A percentile compares a stretch with the other conserved stretches of the same genome.
Conservation (phyloP, 805 yeast species). For the Saccharomycopsis schoenii region DNA sequence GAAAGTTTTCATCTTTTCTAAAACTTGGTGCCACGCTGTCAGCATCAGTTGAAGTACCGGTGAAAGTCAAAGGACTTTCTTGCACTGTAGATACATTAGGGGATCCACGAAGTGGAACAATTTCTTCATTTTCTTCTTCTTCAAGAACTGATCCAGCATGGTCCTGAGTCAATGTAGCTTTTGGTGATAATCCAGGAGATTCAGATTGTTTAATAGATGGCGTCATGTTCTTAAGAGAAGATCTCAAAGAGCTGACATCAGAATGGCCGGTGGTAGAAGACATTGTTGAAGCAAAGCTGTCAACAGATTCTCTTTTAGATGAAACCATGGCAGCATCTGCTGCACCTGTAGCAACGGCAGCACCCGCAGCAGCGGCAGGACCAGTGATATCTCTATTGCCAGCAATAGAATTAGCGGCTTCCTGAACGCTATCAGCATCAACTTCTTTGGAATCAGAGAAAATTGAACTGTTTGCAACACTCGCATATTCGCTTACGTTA, state of each 20-base stretch:
- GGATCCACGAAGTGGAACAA: background rate
- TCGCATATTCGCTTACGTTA: background rate
- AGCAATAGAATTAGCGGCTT: background rate
- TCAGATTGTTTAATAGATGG: slow-evolving; percentile 4
- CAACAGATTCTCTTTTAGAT: background rate
- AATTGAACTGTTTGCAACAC: background rate
- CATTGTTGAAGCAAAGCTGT: background rate
- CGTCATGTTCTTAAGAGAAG: slow-evolving; percentile 13
- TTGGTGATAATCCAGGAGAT: background rate
- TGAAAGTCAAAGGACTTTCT: slow-evolving; percentile 15
- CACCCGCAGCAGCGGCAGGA: slow-evolving; percentile 4
- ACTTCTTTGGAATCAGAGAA: background rate
- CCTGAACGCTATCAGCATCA: background rate
- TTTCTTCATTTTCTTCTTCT: background rate
- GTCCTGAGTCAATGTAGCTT: background rate
- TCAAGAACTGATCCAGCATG: background rate
- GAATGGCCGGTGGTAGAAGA: background rate
- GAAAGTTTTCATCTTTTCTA: slow-evolving; percentile 15
- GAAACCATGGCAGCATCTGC: slow-evolving; percentile 7
- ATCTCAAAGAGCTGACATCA: slow-evolving; percentile 12
- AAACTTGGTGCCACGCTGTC: slow-evolving; percentile 19
- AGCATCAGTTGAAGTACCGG: slow-evolving; percentile 16
- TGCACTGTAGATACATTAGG: slow-evolving; percentile 1
- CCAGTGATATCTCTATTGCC: background rate
- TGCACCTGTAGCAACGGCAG: background rate